Conservation (phyloP, 768 basidiomycete species). For the Sistotremastrum niveocremeum region DNA sequence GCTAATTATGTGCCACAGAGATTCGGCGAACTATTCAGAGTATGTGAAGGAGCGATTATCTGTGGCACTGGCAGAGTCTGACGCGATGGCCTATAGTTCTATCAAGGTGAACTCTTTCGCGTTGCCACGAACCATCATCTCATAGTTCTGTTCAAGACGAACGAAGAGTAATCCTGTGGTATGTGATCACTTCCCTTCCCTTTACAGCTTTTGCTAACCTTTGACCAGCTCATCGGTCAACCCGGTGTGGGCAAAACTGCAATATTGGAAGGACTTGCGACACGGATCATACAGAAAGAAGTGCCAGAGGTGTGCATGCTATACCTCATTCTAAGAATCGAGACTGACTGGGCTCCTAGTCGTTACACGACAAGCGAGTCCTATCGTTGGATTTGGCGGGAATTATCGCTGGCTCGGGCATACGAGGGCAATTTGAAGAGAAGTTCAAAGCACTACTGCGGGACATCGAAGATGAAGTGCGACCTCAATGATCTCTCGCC, state of each 20-base stretch:
- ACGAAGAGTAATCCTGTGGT: slow-evolving; percentile 91
- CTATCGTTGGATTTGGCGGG: slow-evolving; percentile 74
- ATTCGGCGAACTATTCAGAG: slow-evolving; percentile 86
- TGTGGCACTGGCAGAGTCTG: no score
- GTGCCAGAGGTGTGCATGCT: slow-evolving; percentile 65
- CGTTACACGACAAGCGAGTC: slow-evolving; percentile 77
- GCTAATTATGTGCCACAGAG: slow-evolving; percentile 27
- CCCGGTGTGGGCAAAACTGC: slow-evolving; percentile 92
- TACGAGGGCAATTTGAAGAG: slow-evolving; percentile 87
- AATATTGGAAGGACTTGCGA: slow-evolving; percentile 81
- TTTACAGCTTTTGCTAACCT: not conserved
- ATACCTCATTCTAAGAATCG: not conserved
- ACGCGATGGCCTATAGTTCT: not conserved
- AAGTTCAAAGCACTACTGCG: slow-evolving; percentile 84
- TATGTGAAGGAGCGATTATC: not conserved
- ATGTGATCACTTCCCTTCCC: slow-evolving; percentile 13
- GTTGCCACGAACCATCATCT: not conserved
- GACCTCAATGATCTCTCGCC: slow-evolving; percentile 16
- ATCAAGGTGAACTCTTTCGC: not conserved
- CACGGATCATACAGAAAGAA: slow-evolving; percentile 74
- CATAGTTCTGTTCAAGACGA: slow-evolving; percentile 62
- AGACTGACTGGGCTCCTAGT: slow-evolving; percentile 27
- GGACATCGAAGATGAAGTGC: slow-evolving; percentile 76
- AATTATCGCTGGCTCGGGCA: slow-evolving; percentile 80
- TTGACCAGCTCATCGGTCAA: slow-evolving; percentile 55